Conservation (phyloP, 2,329 filamentous ascomycete genomes). For the Clonostachys rhizophaga region DNA sequence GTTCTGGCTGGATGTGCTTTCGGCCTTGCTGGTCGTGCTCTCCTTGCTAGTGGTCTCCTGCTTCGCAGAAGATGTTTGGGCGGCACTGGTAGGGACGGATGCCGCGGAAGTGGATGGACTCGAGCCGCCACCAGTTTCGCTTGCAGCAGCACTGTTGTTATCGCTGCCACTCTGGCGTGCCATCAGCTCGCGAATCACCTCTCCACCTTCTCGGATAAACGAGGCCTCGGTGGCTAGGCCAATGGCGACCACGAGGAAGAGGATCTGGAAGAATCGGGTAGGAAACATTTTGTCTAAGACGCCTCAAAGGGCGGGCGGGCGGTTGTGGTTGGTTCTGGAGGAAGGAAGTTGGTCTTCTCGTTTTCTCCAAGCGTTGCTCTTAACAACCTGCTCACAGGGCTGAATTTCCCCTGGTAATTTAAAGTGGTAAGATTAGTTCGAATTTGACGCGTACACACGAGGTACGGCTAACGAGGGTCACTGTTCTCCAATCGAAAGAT, state of each 20-base stretch:
- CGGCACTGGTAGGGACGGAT: constrained; percentile 4
- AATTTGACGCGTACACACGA: too few species aligned
- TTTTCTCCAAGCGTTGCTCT: too few species aligned
- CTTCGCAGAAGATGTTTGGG: background rate
- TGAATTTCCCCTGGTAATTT: too few species aligned
- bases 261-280: constrained; percentile 35
- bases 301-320: background rate
- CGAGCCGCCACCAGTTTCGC: background rate
- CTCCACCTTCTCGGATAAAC: too few species aligned
- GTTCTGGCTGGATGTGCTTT: background rate
- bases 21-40: background rate
- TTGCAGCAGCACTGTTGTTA: constrained; percentile 8
- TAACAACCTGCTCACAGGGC: too few species aligned
- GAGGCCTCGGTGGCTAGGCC: constrained; percentile 37
- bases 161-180: constrained; percentile 1
- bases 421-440: too few species aligned
- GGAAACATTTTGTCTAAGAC: constrained; percentile 25
- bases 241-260: constrained; percentile 44
- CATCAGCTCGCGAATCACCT: constrained; percentile 2
- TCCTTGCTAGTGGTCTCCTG: constrained; percentile 5
- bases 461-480: too few species aligned
- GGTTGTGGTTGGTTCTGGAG: too few species aligned
- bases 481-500: too few species aligned
- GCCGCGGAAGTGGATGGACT: background rate
- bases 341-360: background rate